phyloP scores from a whole-genome alignment of 2,329 filamentous ascomycete genomes.

The Colletotrichum sp. region DNA sequence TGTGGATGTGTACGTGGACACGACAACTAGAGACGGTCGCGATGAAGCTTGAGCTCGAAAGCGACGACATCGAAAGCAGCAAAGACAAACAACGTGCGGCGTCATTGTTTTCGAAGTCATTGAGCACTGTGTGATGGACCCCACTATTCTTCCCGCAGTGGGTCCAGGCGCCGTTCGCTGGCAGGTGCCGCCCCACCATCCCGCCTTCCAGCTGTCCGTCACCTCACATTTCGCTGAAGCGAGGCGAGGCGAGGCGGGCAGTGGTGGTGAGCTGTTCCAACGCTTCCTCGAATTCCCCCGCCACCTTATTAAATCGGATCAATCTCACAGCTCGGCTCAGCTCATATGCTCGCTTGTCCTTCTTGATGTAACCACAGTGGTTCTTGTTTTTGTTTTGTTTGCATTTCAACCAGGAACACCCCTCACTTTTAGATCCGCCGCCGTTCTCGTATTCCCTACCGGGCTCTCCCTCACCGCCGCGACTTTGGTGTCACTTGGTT shows the following conservation, averaged over 20 bases:
- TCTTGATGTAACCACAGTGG: background rate
- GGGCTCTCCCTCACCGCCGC: slow-evolving; percentile 2
- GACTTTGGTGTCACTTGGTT: background rate
- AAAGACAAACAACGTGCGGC: background rate
- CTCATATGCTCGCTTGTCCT: background rate
- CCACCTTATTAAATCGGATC: slow-evolving; percentile 6
- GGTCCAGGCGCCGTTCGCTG: slow-evolving; percentile 4
- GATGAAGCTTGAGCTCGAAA: background rate
- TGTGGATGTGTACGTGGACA: background rate
- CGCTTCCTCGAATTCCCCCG: background rate
- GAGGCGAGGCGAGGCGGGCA: background rate
- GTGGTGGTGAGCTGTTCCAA: slow-evolving; percentile 1
- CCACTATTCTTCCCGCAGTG: slow-evolving; percentile 10
- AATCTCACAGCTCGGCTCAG: background rate
- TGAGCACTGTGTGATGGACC: background rate
- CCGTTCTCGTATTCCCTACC: background rate
- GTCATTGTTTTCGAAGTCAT: background rate
- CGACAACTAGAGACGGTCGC: background rate
- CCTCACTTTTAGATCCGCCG: background rate
- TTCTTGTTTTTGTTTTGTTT: background rate
- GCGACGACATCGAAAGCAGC: background rate
- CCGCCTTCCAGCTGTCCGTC: slow-evolving; percentile 4
- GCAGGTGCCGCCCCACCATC: background rate
- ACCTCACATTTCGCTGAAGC: background rate
- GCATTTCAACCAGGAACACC: background rate